Conservation (phyloP, 768 basidiomycete species). For the Naganishia friedmannii region DNA sequence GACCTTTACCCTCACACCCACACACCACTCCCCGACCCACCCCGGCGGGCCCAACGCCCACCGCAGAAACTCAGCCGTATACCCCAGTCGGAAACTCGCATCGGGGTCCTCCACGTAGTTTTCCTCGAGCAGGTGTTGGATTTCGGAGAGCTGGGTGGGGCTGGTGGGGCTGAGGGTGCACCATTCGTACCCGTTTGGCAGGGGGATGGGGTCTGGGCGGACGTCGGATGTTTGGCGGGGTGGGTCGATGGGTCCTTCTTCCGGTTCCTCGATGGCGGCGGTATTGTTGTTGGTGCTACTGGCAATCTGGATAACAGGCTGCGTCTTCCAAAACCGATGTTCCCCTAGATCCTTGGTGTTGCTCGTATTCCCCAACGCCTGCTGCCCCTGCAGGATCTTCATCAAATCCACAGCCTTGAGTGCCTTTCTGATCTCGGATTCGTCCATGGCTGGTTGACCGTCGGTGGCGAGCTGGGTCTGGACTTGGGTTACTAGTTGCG, state of each 20-base stretch:
- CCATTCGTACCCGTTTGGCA: constrained; percentile 95
- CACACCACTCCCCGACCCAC: constrained; percentile 88
- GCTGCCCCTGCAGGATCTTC: constrained; percentile 79
- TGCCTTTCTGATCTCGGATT: constrained; percentile 65
- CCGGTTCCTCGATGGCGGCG: constrained; percentile 6
- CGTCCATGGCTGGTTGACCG: constrained; percentile 29
- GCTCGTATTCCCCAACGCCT: constrained; percentile 65
- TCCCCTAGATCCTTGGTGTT: constrained; percentile 78
- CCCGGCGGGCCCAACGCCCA: constrained; percentile 96
- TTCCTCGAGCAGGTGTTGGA: constrained; percentile 82
- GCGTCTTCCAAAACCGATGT: constrained; percentile 98
- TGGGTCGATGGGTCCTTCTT: constrained; percentile 80
- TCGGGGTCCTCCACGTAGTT: constrained; percentile 97
- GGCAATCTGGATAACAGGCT: constrained; percentile 97
- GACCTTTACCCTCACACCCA: constrained; percentile 85
- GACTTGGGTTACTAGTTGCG: constrained; percentile 63
- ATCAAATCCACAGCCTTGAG: constrained; percentile 76
- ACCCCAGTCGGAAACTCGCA: constrained; percentile 94
- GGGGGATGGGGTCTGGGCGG: constrained; percentile 77
- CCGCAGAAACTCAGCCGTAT: constrained; percentile 85
- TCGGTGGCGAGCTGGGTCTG: constrained; percentile 62
- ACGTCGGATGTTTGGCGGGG: constrained; percentile 73
- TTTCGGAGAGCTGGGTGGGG: constrained; percentile 75
- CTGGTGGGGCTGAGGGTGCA: constrained; percentile 73
- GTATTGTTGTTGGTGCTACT: too few relatives aligned